Percentiles rank a stretch among this genome's conserved stretches.
phyloP scores from a whole-genome alignment of 2,329 filamentous ascomycete genomes.

The Trichoderma sp. region DNA sequence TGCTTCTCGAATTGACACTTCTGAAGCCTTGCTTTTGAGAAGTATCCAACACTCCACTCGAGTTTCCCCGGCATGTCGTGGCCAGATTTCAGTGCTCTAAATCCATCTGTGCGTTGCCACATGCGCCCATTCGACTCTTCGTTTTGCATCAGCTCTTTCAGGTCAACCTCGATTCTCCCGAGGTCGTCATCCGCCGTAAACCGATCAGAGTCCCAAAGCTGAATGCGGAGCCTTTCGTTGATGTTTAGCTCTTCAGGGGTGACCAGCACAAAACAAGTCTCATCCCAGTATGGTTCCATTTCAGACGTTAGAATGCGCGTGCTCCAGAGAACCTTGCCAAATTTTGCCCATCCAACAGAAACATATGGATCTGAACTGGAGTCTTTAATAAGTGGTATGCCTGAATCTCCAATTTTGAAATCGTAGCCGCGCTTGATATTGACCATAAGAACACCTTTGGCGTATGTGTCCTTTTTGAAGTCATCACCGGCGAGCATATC shows the following conservation, averaged over 20 bases:
- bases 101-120: conserved; percentile 63
- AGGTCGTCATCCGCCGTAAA: conserved; percentile 73
- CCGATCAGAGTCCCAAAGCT: conserved; percentile 76
- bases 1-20: conserved; percentile 62
- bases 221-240: conserved; percentile 66
- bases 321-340: conserved; percentile 62
- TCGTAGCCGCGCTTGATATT: conserved; percentile 66
- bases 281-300: conserved; percentile 70
- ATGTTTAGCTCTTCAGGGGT: conserved; percentile 72
- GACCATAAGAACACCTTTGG: conserved; percentile 65
- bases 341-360: conserved; percentile 75
- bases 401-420: conserved; percentile 71
- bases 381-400: conserved; percentile 57
- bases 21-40: conserved; percentile 65
- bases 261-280: conserved; percentile 69
- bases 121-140: conserved; percentile 62
- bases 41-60: conserved; percentile 72
- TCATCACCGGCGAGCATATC: conserved; percentile 78
- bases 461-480: conserved; percentile 72
- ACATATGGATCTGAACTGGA: conserved; percentile 71
- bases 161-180: conserved; percentile 68
- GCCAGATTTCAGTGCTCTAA: conserved; percentile 63
- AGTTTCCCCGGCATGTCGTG: conserved; percentile 70
- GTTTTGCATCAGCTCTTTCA: conserved; percentile 65
- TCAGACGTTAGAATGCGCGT: conserved; percentile 66